A percentile compares a stretch with the other conserved stretches of the same genome.
These are phyloP conservation scores for Panicum miliaceum DNA, from an alignment of 176 grass and related monocot species.

Conservation along the genomic window DNA sequence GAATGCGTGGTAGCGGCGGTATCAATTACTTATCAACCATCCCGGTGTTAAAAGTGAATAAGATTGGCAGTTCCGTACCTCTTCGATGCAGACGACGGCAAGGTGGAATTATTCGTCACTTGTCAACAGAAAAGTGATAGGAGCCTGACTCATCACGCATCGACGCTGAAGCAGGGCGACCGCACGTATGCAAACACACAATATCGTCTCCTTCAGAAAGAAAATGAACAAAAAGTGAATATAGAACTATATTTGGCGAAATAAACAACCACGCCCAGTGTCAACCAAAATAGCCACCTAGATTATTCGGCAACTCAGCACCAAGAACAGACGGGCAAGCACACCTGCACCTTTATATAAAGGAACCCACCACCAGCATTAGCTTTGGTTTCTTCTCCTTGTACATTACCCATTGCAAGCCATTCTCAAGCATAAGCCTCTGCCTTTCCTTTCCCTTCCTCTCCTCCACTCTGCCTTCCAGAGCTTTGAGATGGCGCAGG, in stretches of 20 bases:
- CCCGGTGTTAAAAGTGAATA: background rate
- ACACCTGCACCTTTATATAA: constrained; percentile 45
- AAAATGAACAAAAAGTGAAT: background rate
- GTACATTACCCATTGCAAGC: constrained; percentile 36
- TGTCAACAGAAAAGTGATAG: background rate
- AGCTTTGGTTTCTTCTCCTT: constrained; percentile 44
- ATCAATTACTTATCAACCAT: background rate
- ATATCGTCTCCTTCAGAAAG: background rate
- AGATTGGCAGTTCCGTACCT: background rate
- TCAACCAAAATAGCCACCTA: background rate
- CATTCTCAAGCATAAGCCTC: constrained; percentile 22
- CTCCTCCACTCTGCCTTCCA: background rate
- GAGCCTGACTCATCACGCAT: constrained; percentile 11
- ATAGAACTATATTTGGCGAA: constrained; percentile 1
- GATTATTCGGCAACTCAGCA: constrained; percentile 1
- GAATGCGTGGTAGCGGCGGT: no score
- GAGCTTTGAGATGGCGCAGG: constrained; percentile 68
- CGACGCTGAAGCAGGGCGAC: no score
- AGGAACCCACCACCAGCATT: constrained; percentile 38
- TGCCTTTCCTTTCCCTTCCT: constrained; percentile 10
- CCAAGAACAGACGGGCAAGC: constrained; percentile 17
- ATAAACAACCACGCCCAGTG: background rate
- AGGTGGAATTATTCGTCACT: background rate
- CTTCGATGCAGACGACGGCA: background rate
- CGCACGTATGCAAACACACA: background rate